Evolutionary conservation across 2,329 filamentous ascomycete species (phyloP), one percentile per base, ranked within the genome.

Genomic region (Fusarium zealandicum): DNA sequence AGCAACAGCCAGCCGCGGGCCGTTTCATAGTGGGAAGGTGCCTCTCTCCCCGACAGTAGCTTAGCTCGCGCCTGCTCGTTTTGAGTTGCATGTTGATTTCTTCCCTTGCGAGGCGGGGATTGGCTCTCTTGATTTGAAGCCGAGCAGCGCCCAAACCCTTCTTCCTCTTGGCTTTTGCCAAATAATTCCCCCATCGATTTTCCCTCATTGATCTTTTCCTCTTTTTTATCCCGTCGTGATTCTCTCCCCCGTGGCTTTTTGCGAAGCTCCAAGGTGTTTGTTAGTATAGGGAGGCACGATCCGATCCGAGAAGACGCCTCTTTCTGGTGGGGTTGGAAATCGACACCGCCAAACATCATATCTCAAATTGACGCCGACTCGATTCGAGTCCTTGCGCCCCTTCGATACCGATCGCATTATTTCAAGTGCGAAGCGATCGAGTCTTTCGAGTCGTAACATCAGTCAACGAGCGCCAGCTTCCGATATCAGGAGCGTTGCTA

Each of bases 321-420:
- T 50, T 50, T 51, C 44, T 65, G 51, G 62, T 65, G 62, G 62
- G 62, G 62, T 65, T 64, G 36, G 47, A 45, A 55, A 51, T 47
- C 61, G 61, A 64, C 62, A 67, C 61, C 58, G 57, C 64, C 61
- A 61, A 53, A 50, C 35, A 55, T 38, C 13, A 57, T 49, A 54
- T 57, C 33, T 52, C 47, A 54, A 43, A 20, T 44, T 45, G 43
- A 39, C 18, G 30, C 27, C 36, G 49, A 47, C 38, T 46, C 51
- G 39, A 44, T 38, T 27, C 28, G 32, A 56, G 32, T 27, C 46
- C 27, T 17, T 55, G 27, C 45, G 42, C 54, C 22, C 14, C 33
- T 48, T 33, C 18, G 22, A 42, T 33, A 35, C 8, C 27, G 8
- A 20, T 31, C 37, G 28, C 12, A 3, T 18, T 32, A 37, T 31